Conservation (phyloP, 495 filamentous ascomycete genomes). For the Antarctomyces pellizariae region DNA sequence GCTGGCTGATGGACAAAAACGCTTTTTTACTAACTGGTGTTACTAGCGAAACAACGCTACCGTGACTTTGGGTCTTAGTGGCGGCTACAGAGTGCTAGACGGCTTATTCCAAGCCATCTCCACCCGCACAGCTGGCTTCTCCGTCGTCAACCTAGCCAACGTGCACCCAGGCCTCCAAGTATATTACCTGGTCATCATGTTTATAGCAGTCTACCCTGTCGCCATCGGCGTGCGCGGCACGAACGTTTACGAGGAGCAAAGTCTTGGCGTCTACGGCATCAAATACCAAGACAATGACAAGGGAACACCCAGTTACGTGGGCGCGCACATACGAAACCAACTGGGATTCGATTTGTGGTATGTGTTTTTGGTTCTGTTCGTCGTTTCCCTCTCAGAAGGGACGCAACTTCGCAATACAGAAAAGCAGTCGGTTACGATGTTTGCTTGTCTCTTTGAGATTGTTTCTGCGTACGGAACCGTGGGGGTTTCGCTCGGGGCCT, state of each 20-base stretch:
- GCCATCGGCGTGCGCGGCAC: conserved; percentile 37
- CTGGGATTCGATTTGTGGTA: conserved; percentile 42
- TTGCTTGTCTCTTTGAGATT: conserved; percentile 26
- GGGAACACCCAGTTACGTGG: conserved; percentile 21
- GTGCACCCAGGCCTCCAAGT: conserved; percentile 38
- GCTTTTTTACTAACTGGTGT: too few relatives aligned
- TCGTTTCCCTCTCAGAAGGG: conserved; percentile 31
- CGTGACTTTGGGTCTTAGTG: conserved; percentile 17
- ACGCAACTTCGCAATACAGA: conserved; percentile 21
- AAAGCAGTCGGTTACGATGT: conserved; percentile 23
- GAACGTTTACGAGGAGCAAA: conserved; percentile 59
- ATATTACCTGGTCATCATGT: conserved; percentile 37
- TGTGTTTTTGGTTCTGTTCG: conserved; percentile 36
- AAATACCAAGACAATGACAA: conserved; percentile 16
- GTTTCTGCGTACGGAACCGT: conserved; percentile 28
- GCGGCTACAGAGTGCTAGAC: conserved; percentile 24
- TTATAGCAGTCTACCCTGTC: conserved; percentile 39
- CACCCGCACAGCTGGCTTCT: conserved; percentile 33
- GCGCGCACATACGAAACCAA: conserved; percentile 34
- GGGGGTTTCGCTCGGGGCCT: too few relatives aligned
- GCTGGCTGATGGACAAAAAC: conserved; percentile 10
- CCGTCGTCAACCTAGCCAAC: conserved; percentile 29
- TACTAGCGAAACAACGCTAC: conserved; percentile 15
- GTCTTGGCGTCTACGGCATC: conserved; percentile 35
- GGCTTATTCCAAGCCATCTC: conserved; percentile 36